These are phyloP conservation scores for Starmerella bacillaris DNA, from an alignment of 805 yeast genomes.

Conservation along the genomic window DNA sequence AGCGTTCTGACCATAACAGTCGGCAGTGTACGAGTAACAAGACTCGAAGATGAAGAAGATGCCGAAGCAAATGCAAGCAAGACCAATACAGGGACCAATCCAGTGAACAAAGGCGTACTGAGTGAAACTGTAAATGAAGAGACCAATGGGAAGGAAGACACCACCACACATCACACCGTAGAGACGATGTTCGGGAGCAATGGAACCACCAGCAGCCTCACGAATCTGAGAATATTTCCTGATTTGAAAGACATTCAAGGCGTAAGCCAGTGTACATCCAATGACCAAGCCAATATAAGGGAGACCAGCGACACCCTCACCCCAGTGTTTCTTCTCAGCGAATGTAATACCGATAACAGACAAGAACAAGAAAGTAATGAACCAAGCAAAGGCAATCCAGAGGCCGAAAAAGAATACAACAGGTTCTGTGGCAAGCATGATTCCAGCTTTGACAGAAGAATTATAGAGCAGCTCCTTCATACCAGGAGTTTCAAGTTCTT, in stretches of 20 bases:
- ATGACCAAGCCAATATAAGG: conserved; percentile 53
- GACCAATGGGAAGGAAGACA: conserved; percentile 33
- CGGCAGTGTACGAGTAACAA: conserved; percentile 24
- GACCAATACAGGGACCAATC: conserved; percentile 34
- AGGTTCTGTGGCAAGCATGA: conserved; percentile 34
- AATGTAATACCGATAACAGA: conserved; percentile 49
- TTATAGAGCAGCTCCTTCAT: conserved; percentile 47
- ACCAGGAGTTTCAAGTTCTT: conserved; percentile 60
- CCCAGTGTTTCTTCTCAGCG: conserved; percentile 33
- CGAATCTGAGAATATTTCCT: conserved; percentile 29
- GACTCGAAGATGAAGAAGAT: conserved; percentile 25
- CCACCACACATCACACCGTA: conserved; percentile 42
- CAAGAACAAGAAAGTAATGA: conserved; percentile 44
- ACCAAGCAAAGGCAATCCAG: conserved; percentile 26
- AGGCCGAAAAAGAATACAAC: conserved; percentile 37
- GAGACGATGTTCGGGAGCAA: conserved; percentile 40
- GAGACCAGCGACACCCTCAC: conserved; percentile 41
- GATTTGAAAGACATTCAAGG: conserved; percentile 18
- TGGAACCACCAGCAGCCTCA: conserved; percentile 27
- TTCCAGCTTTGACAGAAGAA: conserved; percentile 58
- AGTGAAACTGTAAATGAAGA: conserved; percentile 45
- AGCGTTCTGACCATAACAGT: conserved; percentile 24
- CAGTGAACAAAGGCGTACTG: conserved; percentile 33
- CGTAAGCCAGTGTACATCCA: conserved; percentile 30
- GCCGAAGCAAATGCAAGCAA: conserved; percentile 28